Conservation (phyloP, 768 basidiomycete species). For the Mycena latifolia region DNA sequence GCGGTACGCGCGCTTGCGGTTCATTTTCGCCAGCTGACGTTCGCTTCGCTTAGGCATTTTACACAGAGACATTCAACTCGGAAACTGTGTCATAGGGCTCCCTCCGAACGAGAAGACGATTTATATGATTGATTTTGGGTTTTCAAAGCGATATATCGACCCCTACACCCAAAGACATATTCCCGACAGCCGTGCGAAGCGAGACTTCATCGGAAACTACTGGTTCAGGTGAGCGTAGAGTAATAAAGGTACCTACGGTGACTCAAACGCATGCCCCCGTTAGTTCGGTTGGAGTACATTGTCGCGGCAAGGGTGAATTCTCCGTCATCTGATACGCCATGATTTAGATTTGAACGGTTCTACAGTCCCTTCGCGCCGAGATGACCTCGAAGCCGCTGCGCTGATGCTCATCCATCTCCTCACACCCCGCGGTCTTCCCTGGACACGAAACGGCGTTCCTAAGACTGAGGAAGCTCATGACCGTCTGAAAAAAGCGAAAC, state of each 20-base stretch:
- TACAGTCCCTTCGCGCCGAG: conserved; percentile 81
- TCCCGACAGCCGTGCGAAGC: conserved; percentile 72
- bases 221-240: conserved; percentile 73
- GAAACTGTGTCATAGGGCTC: conserved; percentile 78
- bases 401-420: conserved; percentile 87
- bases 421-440: conserved; percentile 79
- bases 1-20: conserved; percentile 50
- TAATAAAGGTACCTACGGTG: not conserved
- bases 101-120: conserved; percentile 68
- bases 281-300: conserved; percentile 81
- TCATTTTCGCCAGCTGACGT: not conserved
- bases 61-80: conserved; percentile 50
- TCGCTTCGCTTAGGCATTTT: conserved; percentile 43
- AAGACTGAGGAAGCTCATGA: conserved; percentile 75
- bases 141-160: conserved; percentile 84
- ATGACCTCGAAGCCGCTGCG: conserved; percentile 83
- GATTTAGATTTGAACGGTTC: conserved; percentile 9
- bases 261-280: not conserved
- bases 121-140: conserved; percentile 91
- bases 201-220: conserved; percentile 87
- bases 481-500: conserved; percentile 74
- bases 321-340: not conserved
- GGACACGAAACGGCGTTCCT: conserved; percentile 87
- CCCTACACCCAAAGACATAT: conserved; percentile 75
- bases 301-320: conserved; percentile 73